Base-by-base conservation (phyloP, 2,329 filamentous ascomycete genomes). In the Diplodia sapinea region DNA sequence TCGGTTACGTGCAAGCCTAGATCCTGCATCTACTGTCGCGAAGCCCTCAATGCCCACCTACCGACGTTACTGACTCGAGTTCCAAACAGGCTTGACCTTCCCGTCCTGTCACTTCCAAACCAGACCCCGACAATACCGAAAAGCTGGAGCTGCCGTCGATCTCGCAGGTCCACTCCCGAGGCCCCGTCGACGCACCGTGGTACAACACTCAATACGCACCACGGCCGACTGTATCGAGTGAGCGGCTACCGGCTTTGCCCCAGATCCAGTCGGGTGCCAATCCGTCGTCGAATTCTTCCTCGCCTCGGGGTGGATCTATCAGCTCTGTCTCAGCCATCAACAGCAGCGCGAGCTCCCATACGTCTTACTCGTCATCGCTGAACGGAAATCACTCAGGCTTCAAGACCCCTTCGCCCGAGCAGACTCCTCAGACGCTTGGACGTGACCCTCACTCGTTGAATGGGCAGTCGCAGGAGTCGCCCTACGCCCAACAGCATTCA, bases 141-240 rank as follows among this genome's bases (percentile, higher is more conserved):
- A 95, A 94, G 86, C 92, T 96, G 92, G 92, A 94, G 91, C 89
- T 94, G 81, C 91, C 92, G 83, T 91, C 91, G 83, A 91, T 93
- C 78, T 91, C 91, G 78, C 89, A 92, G 84, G 88, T 91, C 84
- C 89, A 92, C 82, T 88, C 89, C 87, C 89, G 91, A 88, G 90
- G 89, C 84, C 85, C 86, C 78, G 85, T 87, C 81, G 90, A 94
- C 82, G 84, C 84, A 72, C 80, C 83, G 79, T 92, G 88, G 82
- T 91, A 89, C 82, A 89, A 88, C 81, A 83, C 85, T 77, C 86
- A 90, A 82, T 86, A 87, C 77, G 79, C 83, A 72, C 87, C 90
- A 79, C 87, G 87, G 79, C 83, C 85, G 74, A 80, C 88, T 77
- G 82, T 88, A 81, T 91, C 91, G 84, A 90, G 83, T 83, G 90